Evolutionary conservation across 768 basidiomycete genomes (phyloP).

Genomic region (Hysterangium stoloniferum): DNA sequence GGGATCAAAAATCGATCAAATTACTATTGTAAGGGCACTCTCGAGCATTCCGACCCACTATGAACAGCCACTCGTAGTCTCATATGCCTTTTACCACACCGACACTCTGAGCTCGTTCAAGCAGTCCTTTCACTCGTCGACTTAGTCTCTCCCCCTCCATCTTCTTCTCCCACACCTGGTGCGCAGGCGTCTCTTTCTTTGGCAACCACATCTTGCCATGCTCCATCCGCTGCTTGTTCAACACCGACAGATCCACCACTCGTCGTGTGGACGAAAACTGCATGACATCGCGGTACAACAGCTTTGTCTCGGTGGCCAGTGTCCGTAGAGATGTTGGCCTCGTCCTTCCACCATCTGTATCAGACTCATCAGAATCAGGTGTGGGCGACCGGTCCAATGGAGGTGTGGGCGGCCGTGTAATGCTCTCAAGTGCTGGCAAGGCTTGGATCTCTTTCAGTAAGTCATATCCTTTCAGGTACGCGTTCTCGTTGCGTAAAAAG

Average conservation of each 20-base stretch:
- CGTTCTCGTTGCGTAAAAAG: slow-evolving; percentile 90
- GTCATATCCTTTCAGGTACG: slow-evolving; percentile 89
- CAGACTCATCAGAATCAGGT: slow-evolving; percentile 54
- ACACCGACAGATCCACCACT: slow-evolving; percentile 75
- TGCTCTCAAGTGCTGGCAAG: slow-evolving; percentile 56
- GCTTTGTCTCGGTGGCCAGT: slow-evolving; percentile 73
- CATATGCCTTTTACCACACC: slow-evolving; percentile 9
- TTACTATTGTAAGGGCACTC: not conserved
- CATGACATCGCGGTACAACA: slow-evolving; percentile 85
- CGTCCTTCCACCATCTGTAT: slow-evolving; percentile 19
- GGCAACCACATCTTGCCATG: slow-evolving; percentile 66
- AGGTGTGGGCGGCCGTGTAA: slow-evolving; percentile 48
- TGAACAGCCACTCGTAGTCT: not conserved
- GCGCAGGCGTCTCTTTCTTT: slow-evolving; percentile 70
- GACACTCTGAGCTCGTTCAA: slow-evolving; percentile 54
- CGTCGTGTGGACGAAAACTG: slow-evolving; percentile 73
- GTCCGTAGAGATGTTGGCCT: slow-evolving; percentile 43
- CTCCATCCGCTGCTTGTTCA: slow-evolving; percentile 18
- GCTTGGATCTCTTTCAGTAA: slow-evolving; percentile 75
- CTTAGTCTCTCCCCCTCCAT: slow-evolving; percentile 68
- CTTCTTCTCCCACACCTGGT: slow-evolving; percentile 73
- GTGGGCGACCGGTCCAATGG: slow-evolving; percentile 53
- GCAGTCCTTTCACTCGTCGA: slow-evolving; percentile 58
- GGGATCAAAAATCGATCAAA: not conserved
- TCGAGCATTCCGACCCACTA: not conserved